Evolutionary conservation across 306 rosid species (phyloP).

Genomic region (Luffa aegyptiaca): DNA sequence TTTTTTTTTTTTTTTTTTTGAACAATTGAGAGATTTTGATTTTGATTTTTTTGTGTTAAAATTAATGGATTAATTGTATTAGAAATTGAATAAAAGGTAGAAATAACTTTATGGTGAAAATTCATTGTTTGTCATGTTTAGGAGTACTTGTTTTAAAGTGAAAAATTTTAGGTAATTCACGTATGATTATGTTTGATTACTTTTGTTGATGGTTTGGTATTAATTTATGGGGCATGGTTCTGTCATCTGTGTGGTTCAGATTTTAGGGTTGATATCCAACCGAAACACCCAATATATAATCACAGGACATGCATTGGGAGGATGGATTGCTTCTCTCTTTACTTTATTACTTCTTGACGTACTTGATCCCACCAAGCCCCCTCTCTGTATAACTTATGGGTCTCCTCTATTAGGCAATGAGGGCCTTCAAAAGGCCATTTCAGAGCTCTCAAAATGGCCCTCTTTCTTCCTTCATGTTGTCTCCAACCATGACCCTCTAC

Average conservation of each 20-base stretch:
- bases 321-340: conserved; percentile 66
- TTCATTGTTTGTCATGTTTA: too few relatives aligned
- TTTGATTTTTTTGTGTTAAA: too few relatives aligned
- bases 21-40: too few relatives aligned
- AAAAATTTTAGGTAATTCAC: too few relatives aligned
- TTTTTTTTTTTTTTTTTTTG: too few relatives aligned
- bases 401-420: conserved; percentile 53
- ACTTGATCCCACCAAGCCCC: conserved; percentile 16
- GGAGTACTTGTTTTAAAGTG: too few relatives aligned
- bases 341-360: conserved; percentile 37
- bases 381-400: conserved; percentile 72
- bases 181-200: too few relatives aligned
- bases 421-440: conserved; percentile 24
- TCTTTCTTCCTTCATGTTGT: conserved; percentile 62
- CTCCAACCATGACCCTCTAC: conserved; percentile 35
- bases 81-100: too few relatives aligned
- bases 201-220: too few relatives aligned
- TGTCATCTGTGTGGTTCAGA: conserved; percentile 11
- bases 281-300: conserved; percentile 21
- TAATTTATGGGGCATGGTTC: background rate
- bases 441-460: conserved; percentile 33
- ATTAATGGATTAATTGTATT: too few relatives aligned
- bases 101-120: too few relatives aligned
- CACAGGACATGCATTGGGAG: conserved; percentile 54
- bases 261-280: background rate